Conservation (phyloP, 2,329 filamentous ascomycete genomes). For the Setomelanomma holmii region DNA sequence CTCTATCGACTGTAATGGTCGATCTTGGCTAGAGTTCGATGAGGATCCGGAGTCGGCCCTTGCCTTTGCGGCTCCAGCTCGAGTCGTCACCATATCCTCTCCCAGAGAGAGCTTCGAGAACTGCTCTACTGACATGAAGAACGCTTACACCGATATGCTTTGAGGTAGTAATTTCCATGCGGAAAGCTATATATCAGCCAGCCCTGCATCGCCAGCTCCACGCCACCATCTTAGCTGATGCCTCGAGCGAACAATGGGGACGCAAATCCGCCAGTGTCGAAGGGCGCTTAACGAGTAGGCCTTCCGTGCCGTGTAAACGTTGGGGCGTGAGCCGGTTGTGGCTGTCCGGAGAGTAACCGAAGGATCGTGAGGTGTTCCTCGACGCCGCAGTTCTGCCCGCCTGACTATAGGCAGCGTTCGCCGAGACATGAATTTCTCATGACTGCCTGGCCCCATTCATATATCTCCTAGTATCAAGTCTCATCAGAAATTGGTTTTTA, state of each 20-base stretch:
- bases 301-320: slow-evolving; percentile 40
- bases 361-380: slow-evolving; percentile 19
- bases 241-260: slow-evolving; percentile 20
- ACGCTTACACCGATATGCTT: slow-evolving; percentile 19
- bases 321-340: slow-evolving; percentile 37
- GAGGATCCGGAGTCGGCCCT: slow-evolving; percentile 24
- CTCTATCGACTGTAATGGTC: slow-evolving; percentile 31
- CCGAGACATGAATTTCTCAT: slow-evolving; percentile 15
- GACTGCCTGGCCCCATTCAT: slow-evolving; percentile 11
- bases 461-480: background rate
- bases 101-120: slow-evolving; percentile 47
- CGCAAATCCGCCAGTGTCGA: slow-evolving; percentile 30
- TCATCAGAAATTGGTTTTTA: background rate
- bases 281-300: slow-evolving; percentile 40
- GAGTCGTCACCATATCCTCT: slow-evolving; percentile 48
- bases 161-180: slow-evolving; percentile 15
- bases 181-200: slow-evolving; percentile 42
- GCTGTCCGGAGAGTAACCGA: slow-evolving; percentile 36
- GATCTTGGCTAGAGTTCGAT: slow-evolving; percentile 27
- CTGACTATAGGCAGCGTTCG: slow-evolving; percentile 20
- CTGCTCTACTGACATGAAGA: slow-evolving; percentile 47
- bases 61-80: slow-evolving; percentile 42
- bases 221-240: slow-evolving; percentile 40
- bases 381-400: slow-evolving; percentile 34
- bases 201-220: slow-evolving; percentile 21